phyloP scores from a whole-genome alignment of 441 rosid genomes.

The Populus hybrid region DNA sequence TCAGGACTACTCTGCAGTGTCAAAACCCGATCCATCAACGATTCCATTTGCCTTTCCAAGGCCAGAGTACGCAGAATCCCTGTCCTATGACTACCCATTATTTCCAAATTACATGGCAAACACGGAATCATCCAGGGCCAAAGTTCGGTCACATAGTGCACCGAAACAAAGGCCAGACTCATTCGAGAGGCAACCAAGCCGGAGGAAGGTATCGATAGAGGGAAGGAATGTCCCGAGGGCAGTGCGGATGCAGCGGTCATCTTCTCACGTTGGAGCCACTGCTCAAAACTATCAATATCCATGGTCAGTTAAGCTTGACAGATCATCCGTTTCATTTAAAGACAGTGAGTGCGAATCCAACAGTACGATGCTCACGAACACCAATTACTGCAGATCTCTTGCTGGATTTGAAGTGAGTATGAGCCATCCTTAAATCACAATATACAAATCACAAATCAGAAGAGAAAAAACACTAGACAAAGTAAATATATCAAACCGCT shows the following conservation, averaged over 20 bases:
- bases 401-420: slow-evolving; percentile 54
- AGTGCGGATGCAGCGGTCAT: slow-evolving; percentile 76
- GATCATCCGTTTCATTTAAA: slow-evolving; percentile 58
- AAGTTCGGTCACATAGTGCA: slow-evolving; percentile 71
- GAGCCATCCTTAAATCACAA: neutral
- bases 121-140: slow-evolving; percentile 83
- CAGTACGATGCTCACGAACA: slow-evolving; percentile 68
- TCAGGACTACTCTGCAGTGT: slow-evolving; percentile 54
- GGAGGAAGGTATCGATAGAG: slow-evolving; percentile 53
- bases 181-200: slow-evolving; percentile 53
- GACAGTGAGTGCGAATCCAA: slow-evolving; percentile 84
- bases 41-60: slow-evolving; percentile 45
- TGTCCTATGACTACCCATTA: slow-evolving; percentile 44
- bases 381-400: slow-evolving; percentile 60
- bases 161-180: slow-evolving; percentile 70
- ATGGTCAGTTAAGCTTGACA: slow-evolving; percentile 78
- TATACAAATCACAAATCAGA: neutral
- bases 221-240: slow-evolving; percentile 62
- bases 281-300: slow-evolving; percentile 58
- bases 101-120: slow-evolving; percentile 90
- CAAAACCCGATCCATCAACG: slow-evolving; percentile 45
- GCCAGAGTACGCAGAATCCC: slow-evolving; percentile 47
- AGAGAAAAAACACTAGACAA: neutral
- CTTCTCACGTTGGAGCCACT: slow-evolving; percentile 63
- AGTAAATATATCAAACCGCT: neutral